Conservation (phyloP, 75 land plant species). For the Pinus taeda region DNA sequence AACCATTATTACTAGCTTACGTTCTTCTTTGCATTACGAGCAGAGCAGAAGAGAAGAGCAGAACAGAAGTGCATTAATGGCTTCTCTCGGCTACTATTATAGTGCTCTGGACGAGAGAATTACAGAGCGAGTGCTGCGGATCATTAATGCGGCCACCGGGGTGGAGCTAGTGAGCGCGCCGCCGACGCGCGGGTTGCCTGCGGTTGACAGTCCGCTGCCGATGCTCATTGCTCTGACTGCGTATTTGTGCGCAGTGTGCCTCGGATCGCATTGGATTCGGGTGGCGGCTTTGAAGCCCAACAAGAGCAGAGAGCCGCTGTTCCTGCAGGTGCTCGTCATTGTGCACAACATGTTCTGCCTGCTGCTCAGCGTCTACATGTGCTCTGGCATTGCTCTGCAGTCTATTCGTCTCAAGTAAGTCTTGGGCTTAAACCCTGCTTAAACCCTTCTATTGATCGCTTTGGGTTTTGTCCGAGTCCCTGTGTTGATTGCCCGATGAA, state of each 20-base stretch:
- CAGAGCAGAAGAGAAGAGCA: no score
- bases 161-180: conserved; percentile 19
- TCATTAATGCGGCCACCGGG: conserved; percentile 8
- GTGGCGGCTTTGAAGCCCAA: conserved; percentile 20
- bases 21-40: no score
- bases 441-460: neutral
- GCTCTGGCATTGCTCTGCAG: conserved; percentile 16
- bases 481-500: no score
- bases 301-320: conserved; percentile 18
- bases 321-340: conserved; percentile 20
- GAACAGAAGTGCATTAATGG: no score
- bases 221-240: conserved; percentile 17
- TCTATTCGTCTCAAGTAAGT: conserved; percentile 6
- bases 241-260: conserved; percentile 18
- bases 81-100: neutral
- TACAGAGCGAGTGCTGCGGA: conserved; percentile 9
- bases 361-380: conserved; percentile 37
- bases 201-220: conserved; percentile 35
- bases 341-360: conserved; percentile 37
- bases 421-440: neutral
- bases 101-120: conserved; percentile 13
- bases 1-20: no score
- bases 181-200: conserved; percentile 22
- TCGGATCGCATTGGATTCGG: conserved; percentile 21
- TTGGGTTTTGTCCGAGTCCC: no score